Evolutionary conservation across 139 green algal genomes (phyloP), one percentile per base, ranked within the genome.

Genomic region (Spirogloea muscicola): DNA sequence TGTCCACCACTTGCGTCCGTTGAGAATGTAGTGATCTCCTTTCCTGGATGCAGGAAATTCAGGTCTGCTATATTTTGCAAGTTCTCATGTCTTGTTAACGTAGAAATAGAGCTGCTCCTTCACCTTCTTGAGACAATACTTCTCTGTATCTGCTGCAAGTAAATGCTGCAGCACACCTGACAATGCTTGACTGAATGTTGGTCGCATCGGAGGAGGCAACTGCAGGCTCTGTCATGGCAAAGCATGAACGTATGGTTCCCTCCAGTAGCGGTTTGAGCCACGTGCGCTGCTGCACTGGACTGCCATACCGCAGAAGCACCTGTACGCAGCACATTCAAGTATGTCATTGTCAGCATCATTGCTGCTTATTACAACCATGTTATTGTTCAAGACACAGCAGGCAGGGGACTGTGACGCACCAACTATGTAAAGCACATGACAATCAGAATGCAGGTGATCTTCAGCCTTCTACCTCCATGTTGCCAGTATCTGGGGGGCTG

Each of bases 391-490:
- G n/a, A n/a, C n/a, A n/a, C n/a, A n/a, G n/a, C n/a, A n/a, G n/a
- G n/a, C n/a, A n/a, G n/a, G n/a, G n/a, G n/a, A n/a, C n/a, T n/a
- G n/a, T n/a, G n/a, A n/a, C n/a, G n/a, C n/a, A n/a, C n/a, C n/a
- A n/a, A n/a, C n/a, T n/a, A n/a, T n/a, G n/a, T n/a, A n/a, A n/a
- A n/a, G n/a, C n/a, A n/a, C n/a, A n/a, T n/a, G n/a, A n/a, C n/a
- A n/a, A n/a, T n/a, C n/a, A n/a, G n/a, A n/a, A n/a, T n/a, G n/a
- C n/a, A n/a, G n/a, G n/a, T n/a, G n/a, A n/a, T n/a, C n/a, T n/a
- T n/a, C n/a, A n/a, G n/a, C n/a, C n/a, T n/a, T n/a, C n/a, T n/a
- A 94, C 88, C 86, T 99, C 95, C 95, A 99, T 99, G 87, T 99
- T 99, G 49, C 93, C 93, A 0, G 95, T 98, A 82, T 99, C 95